phyloP scores from a whole-genome alignment of 1,284 basidiomycete species.

The Cryptococcus sp. region DNA sequence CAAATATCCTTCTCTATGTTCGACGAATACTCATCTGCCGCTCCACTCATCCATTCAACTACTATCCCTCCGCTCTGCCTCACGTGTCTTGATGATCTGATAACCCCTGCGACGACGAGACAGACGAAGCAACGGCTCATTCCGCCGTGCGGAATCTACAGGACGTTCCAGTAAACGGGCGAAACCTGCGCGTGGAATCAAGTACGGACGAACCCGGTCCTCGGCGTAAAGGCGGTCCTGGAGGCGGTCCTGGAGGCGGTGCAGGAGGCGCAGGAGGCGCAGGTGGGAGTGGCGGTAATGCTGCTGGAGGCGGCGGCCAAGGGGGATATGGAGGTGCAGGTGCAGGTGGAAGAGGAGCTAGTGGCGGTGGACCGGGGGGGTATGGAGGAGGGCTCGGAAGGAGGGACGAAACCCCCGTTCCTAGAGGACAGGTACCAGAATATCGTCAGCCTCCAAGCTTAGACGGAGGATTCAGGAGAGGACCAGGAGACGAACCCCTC shows the following conservation, averaged over 20 bases:
- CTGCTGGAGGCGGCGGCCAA: constrained; percentile 3
- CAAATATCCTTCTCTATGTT: constrained; percentile 14
- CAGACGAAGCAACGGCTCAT: constrained; percentile 87
- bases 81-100: not conserved
- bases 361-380: constrained; percentile 11
- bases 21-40: constrained; percentile 9
- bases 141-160: constrained; percentile 86
- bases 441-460: too few species aligned
- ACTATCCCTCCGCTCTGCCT: not conserved
- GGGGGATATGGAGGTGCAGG: constrained; percentile 7
- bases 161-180: constrained; percentile 75
- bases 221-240: constrained; percentile 63
- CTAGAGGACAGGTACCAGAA: too few species aligned
- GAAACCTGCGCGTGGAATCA: constrained; percentile 80
- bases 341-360: constrained; percentile 21
- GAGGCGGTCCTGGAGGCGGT: constrained; percentile 64
- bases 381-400: not conserved
- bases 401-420: constrained; percentile 11
- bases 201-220: constrained; percentile 55
- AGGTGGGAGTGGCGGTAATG: constrained; percentile 59
- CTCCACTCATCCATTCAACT: not conserved
- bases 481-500: not conserved
- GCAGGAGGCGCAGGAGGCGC: constrained; percentile 61
- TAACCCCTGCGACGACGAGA: not conserved
- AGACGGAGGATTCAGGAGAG: too few species aligned